Evolutionary conservation across 225 moss, liverwort and hornwort genomes (phyloP).

Genomic region (Sphagnum contortum): DNA sequence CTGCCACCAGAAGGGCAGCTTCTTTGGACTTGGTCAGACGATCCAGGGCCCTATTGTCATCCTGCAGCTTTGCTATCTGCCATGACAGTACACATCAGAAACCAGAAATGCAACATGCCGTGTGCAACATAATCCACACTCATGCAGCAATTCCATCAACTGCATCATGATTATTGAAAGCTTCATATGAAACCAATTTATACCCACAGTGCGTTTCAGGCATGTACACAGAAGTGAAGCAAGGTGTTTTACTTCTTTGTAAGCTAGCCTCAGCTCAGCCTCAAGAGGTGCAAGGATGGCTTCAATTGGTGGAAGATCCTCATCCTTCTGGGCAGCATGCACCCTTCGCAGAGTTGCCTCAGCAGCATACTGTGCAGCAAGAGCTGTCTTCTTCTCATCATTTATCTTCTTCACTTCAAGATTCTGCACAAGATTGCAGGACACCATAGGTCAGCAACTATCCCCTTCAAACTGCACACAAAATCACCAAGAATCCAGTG

Average conservation of each 20-base stretch:
- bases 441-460: neutral
- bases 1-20: constrained; percentile 15
- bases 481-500: neutral
- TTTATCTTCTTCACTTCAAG: constrained; percentile 17
- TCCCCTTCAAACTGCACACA: too few species aligned
- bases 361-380: constrained; percentile 17
- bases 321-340: constrained; percentile 19
- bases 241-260: constrained; percentile 5
- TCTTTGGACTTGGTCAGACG: constrained; percentile 17
- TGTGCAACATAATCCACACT: too few species aligned
- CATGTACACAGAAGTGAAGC: too few species aligned
- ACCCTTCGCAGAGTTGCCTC: constrained; percentile 22
- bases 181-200: too few species aligned
- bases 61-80: constrained; percentile 16
- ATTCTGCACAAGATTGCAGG: constrained; percentile 4
- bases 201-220: too few species aligned
- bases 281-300: constrained; percentile 17
- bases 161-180: too few species aligned
- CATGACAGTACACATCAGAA: neutral
- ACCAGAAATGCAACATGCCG: too few species aligned
- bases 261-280: constrained; percentile 13
- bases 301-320: constrained; percentile 16
- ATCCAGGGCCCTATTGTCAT: constrained; percentile 15
- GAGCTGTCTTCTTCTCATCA: constrained; percentile 15
- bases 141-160: too few species aligned